A percentile compares a stretch with the other conserved stretches of the same genome.
Evolutionary conservation across 495 filamentous ascomycete genomes (phyloP).

Genomic region (Tuber aestivum): DNA sequence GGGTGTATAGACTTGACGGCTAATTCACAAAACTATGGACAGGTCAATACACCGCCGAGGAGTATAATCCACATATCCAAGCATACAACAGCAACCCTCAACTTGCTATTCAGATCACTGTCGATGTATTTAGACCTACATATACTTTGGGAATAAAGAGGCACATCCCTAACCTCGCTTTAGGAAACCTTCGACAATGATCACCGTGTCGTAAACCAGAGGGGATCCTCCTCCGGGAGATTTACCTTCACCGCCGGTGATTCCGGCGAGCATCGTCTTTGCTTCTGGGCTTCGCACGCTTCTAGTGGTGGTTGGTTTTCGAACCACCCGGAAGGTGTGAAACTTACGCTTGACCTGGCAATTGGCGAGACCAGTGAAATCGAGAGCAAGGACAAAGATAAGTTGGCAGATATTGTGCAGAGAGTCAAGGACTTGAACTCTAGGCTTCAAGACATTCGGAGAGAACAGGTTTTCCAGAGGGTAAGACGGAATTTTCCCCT

Average conservation of each 20-base stretch:
- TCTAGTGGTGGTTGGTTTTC: slow-evolving; percentile 64
- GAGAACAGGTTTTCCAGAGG: slow-evolving; percentile 94
- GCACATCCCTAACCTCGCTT: slow-evolving; percentile 5
- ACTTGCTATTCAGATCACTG: slow-evolving; percentile 79
- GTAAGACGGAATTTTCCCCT: slow-evolving; percentile 50
- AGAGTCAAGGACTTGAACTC: slow-evolving; percentile 85
- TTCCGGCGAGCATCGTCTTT: slow-evolving; percentile 87
- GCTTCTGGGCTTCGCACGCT: slow-evolving; percentile 73
- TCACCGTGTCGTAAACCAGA: slow-evolving; percentile 87
- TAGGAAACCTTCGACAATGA: slow-evolving; percentile 95
- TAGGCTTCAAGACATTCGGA: slow-evolving; percentile 77
- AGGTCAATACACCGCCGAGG: slow-evolving; percentile 79
- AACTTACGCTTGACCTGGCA: slow-evolving; percentile 79
- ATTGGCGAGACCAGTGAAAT: slow-evolving; percentile 95
- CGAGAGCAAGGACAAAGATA: slow-evolving; percentile 87
- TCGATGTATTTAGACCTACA: slow-evolving; percentile 54
- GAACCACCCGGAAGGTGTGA: slow-evolving; percentile 65
- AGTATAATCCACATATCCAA: slow-evolving; percentile 62
- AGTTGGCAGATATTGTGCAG: slow-evolving; percentile 84
- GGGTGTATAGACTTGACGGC: slow-evolving; percentile 4
- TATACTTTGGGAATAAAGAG: slow-evolving; percentile 1
- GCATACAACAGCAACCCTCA: slow-evolving; percentile 63
- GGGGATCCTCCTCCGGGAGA: slow-evolving; percentile 65
- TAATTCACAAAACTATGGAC: slow-evolving; percentile 8
- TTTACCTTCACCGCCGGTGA: slow-evolving; percentile 97